Conservation (phyloP, 306 rosid species). For the Ziziphus jujuba region DNA sequence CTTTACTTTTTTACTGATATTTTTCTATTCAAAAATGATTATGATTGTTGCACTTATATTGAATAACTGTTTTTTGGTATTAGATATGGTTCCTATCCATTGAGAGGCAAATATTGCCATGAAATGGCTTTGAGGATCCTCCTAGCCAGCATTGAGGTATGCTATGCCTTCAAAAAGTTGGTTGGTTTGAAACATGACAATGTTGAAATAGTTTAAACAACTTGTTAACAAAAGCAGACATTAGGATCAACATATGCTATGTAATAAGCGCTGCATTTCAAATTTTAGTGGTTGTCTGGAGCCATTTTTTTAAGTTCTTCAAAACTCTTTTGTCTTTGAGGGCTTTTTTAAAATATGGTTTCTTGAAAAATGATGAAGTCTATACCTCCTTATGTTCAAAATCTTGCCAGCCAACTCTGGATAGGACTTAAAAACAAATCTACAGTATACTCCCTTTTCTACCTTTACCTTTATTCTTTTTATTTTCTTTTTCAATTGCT, state of each 20-base stretch:
- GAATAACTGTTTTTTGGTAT: conserved; percentile 28
- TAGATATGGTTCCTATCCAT: conserved; percentile 93
- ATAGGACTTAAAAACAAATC: neutral
- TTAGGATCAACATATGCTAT: no score
- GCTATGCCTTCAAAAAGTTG: conserved; percentile 7
- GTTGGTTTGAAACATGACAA: neutral
- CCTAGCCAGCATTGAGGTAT: conserved; percentile 95
- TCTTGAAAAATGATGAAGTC: no score
- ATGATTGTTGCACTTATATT: conserved; percentile 17
- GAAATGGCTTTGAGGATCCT: conserved; percentile 99
- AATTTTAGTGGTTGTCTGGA: no score
- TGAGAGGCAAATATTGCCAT: conserved; percentile 92
- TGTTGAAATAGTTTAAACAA: neutral
- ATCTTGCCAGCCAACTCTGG: no score
- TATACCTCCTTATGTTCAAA: no score
- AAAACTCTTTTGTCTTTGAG: no score
- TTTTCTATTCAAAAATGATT: conserved; percentile 14
- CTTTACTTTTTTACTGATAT: conserved; percentile 25
- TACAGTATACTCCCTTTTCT: neutral
- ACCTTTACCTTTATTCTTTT: neutral
- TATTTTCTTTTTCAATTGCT: neutral
- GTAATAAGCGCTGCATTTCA: no score
- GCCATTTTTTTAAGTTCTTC: no score
- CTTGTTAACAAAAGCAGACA: neutral
- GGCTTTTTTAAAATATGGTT: no score